phyloP scores from a whole-genome alignment of 306 rosid genomes.

The Alnus glutinosa region DNA sequence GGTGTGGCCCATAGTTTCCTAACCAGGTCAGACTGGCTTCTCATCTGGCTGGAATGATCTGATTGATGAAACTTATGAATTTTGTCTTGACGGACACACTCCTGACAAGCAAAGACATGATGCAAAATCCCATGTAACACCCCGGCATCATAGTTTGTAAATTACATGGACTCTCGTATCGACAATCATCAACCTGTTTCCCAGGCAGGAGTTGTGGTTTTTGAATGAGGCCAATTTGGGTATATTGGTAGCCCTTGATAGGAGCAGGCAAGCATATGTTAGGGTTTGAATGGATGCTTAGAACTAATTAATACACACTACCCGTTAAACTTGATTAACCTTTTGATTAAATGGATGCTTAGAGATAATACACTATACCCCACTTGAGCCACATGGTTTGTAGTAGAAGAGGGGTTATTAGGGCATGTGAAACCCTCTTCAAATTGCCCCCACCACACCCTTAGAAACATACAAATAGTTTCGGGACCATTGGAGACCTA shows the following conservation, averaged over 20 bases:
- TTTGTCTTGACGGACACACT: constrained; percentile 36
- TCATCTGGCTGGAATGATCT: constrained; percentile 52
- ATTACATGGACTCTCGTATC: not conserved
- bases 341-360: not conserved
- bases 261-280: not conserved
- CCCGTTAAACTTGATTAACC: not conserved
- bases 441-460: constrained; percentile 53
- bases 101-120: constrained; percentile 47
- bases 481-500: constrained; percentile 45
- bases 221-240: not conserved
- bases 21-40: constrained; percentile 46
- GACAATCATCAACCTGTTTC: constrained; percentile 2
- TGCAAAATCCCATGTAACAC: constrained; percentile 31
- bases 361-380: not conserved
- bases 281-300: not conserved
- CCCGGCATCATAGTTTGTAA: not conserved
- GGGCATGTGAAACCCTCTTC: constrained; percentile 75
- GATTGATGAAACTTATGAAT: constrained; percentile 60
- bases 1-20: constrained; percentile 31
- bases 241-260: constrained; percentile 1
- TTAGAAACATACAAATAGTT: constrained; percentile 40
- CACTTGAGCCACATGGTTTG: constrained; percentile 66
- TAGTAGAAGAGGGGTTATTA: constrained; percentile 56
- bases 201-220: not conserved
- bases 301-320: not conserved